Conservation (phyloP, 2,329 filamentous ascomycete species). For the Pestalotiopsis sp. region DNA sequence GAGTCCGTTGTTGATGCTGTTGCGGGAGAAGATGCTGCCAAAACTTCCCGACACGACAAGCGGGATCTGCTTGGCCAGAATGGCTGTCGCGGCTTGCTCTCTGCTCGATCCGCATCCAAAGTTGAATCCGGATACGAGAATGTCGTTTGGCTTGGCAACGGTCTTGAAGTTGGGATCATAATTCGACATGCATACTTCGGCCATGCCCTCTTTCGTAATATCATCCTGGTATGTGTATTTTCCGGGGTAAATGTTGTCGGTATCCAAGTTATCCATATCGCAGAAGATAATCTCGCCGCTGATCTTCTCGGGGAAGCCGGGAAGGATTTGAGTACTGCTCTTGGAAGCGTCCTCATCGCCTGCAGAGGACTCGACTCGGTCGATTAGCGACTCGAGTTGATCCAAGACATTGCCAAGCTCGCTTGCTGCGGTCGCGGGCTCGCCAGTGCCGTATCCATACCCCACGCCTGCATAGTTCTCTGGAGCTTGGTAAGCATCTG, state of each 20-base stretch:
- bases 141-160: constrained; percentile 70
- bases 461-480: constrained; percentile 68
- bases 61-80: constrained; percentile 78
- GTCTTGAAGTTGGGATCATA: constrained; percentile 75
- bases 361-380: constrained; percentile 49
- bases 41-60: constrained; percentile 82
- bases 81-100: constrained; percentile 87
- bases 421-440: constrained; percentile 68
- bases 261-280: constrained; percentile 78
- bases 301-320: constrained; percentile 84
- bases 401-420: constrained; percentile 72
- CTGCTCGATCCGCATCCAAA: constrained; percentile 83
- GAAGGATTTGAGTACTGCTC: constrained; percentile 69
- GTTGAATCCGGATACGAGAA: constrained; percentile 85
- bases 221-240: constrained; percentile 93
- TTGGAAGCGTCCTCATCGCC: constrained; percentile 35
- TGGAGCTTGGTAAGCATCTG: constrained; percentile 77
- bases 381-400: constrained; percentile 67
- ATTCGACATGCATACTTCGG: constrained; percentile 89
- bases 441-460: constrained; percentile 72
- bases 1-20: constrained; percentile 79
- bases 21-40: constrained; percentile 80
- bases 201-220: constrained; percentile 78
- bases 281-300: constrained; percentile 86
- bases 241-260: constrained; percentile 89